Conservation (phyloP, 2,329 filamentous ascomycete species). For the Claviceps sp. region DNA sequence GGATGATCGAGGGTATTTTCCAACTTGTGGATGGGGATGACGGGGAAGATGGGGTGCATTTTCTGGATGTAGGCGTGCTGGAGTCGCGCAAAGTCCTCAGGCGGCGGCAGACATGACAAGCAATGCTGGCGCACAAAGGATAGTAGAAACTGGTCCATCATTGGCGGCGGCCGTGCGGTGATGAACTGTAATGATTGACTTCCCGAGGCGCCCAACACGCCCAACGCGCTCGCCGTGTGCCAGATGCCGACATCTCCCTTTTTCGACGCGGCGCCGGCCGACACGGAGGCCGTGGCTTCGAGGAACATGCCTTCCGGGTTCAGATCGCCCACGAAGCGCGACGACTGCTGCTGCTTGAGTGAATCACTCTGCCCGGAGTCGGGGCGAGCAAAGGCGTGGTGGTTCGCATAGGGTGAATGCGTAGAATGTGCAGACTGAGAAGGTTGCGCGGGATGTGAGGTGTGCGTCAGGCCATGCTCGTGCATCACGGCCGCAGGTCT, state of each 20-base stretch:
- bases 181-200: constrained; percentile 22
- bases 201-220: constrained; percentile 12
- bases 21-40: constrained; percentile 28
- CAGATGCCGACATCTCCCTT: constrained; percentile 44
- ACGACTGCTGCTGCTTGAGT: constrained; percentile 13
- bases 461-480: not conserved
- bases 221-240: constrained; percentile 24
- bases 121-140: constrained; percentile 33
- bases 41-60: constrained; percentile 41
- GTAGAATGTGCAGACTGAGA: not conserved
- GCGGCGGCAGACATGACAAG: constrained; percentile 33
- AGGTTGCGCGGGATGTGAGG: not conserved
- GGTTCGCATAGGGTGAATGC: not conserved
- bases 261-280: constrained; percentile 23
- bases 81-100: constrained; percentile 31
- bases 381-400: not conserved
- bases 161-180: constrained; percentile 22
- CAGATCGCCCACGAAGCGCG: constrained; percentile 43
- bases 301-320: constrained; percentile 48
- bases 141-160: constrained; percentile 26
- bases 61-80: constrained; percentile 34
- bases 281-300: constrained; percentile 31
- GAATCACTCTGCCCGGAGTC: not conserved
- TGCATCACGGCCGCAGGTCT: constrained; percentile 1
- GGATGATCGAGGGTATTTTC: constrained; percentile 18